These are phyloP conservation scores for Candida golubevii DNA, from an alignment of 805 yeast genomes.

Conservation along the genomic window DNA sequence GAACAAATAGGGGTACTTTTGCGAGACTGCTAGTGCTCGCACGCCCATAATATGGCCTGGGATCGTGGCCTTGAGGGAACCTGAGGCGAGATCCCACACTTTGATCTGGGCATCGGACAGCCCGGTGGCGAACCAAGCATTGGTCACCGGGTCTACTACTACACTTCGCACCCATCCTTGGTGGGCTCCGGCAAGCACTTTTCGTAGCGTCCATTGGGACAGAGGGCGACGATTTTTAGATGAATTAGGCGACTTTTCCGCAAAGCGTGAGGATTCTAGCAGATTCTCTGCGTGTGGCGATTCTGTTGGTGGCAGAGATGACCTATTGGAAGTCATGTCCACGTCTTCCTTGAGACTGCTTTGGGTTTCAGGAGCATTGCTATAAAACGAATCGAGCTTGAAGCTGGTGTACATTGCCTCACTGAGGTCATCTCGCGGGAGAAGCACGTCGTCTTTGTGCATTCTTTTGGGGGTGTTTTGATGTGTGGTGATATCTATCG, in stretches of 20 bases:
- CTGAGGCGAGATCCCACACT: constrained; percentile 82
- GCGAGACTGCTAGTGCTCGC: constrained; percentile 67
- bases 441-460: constrained; percentile 13
- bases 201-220: constrained; percentile 56
- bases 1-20: constrained; percentile 81
- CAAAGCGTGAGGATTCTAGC: not conserved
- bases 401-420: constrained; percentile 29
- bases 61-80: constrained; percentile 64
- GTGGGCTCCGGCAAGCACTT: constrained; percentile 79
- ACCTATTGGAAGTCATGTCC: not conserved
- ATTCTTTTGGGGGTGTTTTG: not conserved
- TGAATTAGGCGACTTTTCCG: not conserved
- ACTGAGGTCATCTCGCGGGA: constrained; percentile 29
- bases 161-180: constrained; percentile 89
- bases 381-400: constrained; percentile 24
- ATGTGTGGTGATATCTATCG: no score
- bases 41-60: constrained; percentile 93
- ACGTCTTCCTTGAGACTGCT: not conserved
- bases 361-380: not conserved
- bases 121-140: constrained; percentile 90
- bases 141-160: constrained; percentile 72
- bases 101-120: constrained; percentile 85
- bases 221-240: not conserved
- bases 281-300: not conserved
- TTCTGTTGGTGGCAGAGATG: not conserved